Base-by-base conservation (phyloP, 2,329 filamentous ascomycete genomes). In the Aspergillus fischeri region DNA sequence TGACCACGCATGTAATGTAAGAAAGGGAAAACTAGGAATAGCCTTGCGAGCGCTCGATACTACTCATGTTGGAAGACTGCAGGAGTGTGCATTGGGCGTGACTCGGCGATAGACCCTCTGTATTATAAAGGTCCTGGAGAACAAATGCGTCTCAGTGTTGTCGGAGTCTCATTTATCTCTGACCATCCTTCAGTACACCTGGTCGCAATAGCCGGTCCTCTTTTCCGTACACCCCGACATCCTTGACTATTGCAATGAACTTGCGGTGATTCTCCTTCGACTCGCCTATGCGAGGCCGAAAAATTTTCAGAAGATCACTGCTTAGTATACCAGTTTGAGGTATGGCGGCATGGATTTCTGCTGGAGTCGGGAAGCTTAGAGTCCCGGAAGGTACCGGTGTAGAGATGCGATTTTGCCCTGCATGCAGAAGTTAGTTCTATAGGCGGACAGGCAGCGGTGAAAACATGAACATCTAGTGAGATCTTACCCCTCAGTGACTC, bases 271-370 rank as follows among this genome's bases (percentile, higher is more conserved):
- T 76, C 28, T 75, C 73, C 56, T 72, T 75, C 3, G 71, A 73
- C 32, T 75, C 73, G 14, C 74, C 75, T 53, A 78, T 72, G 25
- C 76, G 73, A 49, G 70, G 68, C 42, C 75, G 73, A 65, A 79
- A 80, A 5, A 74, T 68, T 38, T 68, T 75, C 38, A 80, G 67
- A 11, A 81, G 63, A 52, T 79, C 77, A 51, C 69, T 72, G 53
- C 76, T 77, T 5, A 71, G 61, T 35, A 80, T 80, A 14, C 78
- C 78, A 8, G 71, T 70, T 4, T 71, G 62, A 1, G 78, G 78
- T 45, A 81, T 80, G 1, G 75, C 73, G 11, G 77, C 76, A 60
- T 77, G 73, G 29, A 81, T 76, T 63, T 81, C 78, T 3, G 72
- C 75, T 6, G 72, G 70, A 1, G 77, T 78, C 8, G 77, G 78